phyloP scores from a whole-genome alignment of 768 basidiomycete species.

The Solioccasus polychromus region DNA sequence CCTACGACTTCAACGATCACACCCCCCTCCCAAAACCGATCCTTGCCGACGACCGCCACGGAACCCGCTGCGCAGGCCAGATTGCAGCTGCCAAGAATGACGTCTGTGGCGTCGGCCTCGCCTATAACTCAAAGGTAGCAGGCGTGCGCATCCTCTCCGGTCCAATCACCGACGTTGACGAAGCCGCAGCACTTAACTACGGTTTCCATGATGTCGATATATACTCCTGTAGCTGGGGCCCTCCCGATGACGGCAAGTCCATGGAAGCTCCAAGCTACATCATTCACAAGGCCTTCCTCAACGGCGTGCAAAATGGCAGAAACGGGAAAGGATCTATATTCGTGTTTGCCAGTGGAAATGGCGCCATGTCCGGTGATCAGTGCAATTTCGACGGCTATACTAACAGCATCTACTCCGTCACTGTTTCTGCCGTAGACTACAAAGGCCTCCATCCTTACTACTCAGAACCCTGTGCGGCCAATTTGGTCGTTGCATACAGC shows the following conservation, averaged over 20 bases:
- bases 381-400: conserved; percentile 99
- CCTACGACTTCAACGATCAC: conserved; percentile 97
- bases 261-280: conserved; percentile 95
- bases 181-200: conserved; percentile 92
- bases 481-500: conserved; percentile 94
- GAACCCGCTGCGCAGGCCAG: conserved; percentile 97
- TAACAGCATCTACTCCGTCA: conserved; percentile 94
- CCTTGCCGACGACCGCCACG: conserved; percentile 91
- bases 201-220: conserved; percentile 90
- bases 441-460: conserved; percentile 95
- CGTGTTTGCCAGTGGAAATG: conserved; percentile 97
- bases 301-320: conserved; percentile 89
- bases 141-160: conserved; percentile 95
- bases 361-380: conserved; percentile 86
- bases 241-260: conserved; percentile 87
- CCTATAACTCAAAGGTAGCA: conserved; percentile 87
- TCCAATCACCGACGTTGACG: conserved; percentile 92
- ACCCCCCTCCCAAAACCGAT: conserved; percentile 81
- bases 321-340: conserved; percentile 89
- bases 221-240: conserved; percentile 96
- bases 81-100: conserved; percentile 91
- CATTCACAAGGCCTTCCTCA: conserved; percentile 90
- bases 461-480: conserved; percentile 96
- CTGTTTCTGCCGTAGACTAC: conserved; percentile 92
- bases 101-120: conserved; percentile 92